Evolutionary conservation across 1,139 yeast species (phyloP), one percentile per base, ranked within the genome.

Genomic region (Diutina sp.): DNA sequence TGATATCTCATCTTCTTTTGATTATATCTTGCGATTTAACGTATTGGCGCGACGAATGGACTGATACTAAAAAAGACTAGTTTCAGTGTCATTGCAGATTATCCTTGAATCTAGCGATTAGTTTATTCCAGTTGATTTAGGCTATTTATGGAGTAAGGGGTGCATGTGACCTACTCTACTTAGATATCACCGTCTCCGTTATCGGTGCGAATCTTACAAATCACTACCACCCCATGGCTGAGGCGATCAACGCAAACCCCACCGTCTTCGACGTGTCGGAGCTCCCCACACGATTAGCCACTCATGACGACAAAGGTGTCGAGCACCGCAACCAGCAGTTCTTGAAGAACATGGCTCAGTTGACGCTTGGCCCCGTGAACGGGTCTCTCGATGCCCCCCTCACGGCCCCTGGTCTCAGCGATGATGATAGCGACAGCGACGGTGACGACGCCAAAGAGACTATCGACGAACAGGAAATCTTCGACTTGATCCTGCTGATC

Each of bases 221-320:
- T 21, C 25, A 21, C 25, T 21, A 1, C 25, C 25, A 21, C 25
- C 4, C 25, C 55, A 80, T 80, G 84, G 69, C 82, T 30, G 97
- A 90, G 58, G 90, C 89, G 51, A 85, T 91, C 60, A 93, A 93
- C 70, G 97, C 97, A 35, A 90, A 90, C 68, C 99, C 99, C 16
- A 85, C 87, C 44, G 84, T 93, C 54, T 72, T 90, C 56, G 96
- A 90, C 63, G 81, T 81, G 25, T 79, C 86, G 32, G 80, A 82
- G 59, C 78, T 93, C 35, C 98, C 98, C 1, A 87, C 85, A 0
- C 78, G 97, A 52, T 59, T 67, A 54, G 67, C 8, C 16, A 18
- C 21, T 67, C 16, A 71, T 67, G 21, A 67, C 63, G 45, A 59
- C 57, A 35, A 50, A 44, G 41, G 41, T 2, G 41, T 50, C 3